Percentiles rank a stretch among this genome's conserved stretches.
phyloP scores from a whole-genome alignment of 768 basidiomycete genomes.

The Baorangia bicolor region DNA sequence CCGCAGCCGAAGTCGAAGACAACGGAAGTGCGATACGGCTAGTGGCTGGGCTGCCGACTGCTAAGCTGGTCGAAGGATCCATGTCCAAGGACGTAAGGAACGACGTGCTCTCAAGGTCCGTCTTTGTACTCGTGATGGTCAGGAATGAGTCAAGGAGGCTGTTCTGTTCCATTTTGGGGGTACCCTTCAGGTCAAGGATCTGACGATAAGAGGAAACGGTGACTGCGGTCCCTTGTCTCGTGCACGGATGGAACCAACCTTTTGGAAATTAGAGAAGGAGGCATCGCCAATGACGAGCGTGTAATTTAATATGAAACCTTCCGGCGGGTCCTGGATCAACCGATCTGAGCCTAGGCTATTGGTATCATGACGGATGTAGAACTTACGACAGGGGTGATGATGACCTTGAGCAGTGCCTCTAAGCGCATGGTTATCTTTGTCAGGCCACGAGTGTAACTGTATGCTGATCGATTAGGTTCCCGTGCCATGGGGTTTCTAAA shows the following conservation, averaged over 20 bases:
- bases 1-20: slow-evolving; percentile 36
- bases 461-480: slow-evolving; percentile 14
- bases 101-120: slow-evolving; percentile 84
- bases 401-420: slow-evolving; percentile 93
- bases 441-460: slow-evolving; percentile 79
- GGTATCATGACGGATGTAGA: neutral
- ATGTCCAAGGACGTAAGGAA: slow-evolving; percentile 95
- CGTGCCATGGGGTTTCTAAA: neutral
- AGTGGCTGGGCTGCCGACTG: slow-evolving; percentile 61
- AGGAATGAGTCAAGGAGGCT: slow-evolving; percentile 89
- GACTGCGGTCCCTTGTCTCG: slow-evolving; percentile 9
- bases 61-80: slow-evolving; percentile 73
- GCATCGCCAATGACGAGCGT: slow-evolving; percentile 92
- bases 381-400: slow-evolving; percentile 87
- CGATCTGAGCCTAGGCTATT: neutral
- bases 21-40: slow-evolving; percentile 59
- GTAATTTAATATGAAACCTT: slow-evolving; percentile 95
- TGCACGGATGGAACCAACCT: slow-evolving; percentile 49
- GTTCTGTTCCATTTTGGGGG: slow-evolving; percentile 82
- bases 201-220: slow-evolving; percentile 31
- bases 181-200: slow-evolving; percentile 95
- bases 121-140: slow-evolving; percentile 88
- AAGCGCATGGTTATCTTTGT: slow-evolving; percentile 77
- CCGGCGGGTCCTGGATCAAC: slow-evolving; percentile 73
- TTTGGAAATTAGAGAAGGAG: slow-evolving; percentile 97